Base-by-base conservation (phyloP, 768 basidiomycete species). In the Boletales sp. region DNA sequence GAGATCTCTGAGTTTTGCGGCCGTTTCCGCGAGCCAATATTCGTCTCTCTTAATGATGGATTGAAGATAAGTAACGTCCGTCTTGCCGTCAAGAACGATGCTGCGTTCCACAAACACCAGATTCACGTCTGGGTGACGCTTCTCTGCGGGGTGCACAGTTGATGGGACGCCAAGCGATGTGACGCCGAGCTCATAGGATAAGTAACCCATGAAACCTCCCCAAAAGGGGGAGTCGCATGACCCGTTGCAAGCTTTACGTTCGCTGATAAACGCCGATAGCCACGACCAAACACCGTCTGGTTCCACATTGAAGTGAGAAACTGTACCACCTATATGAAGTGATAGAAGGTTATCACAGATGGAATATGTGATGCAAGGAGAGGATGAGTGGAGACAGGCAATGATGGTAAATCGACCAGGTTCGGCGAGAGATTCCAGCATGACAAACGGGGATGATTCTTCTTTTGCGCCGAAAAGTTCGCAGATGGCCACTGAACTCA, bases 101-200 rank as follows among this genome's bases (percentile, higher is more conserved):
- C 86, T 89, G 46, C 89, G 81, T 57, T 90, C 87, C 10, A 90
- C 84, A 55, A 87, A 89, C 9, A 86, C 72, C 14, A 91, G 66
- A 48, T 87, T 87, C 34, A 88, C 75, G 65, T 91, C 90, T 2
- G 86, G 81, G 60, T 87, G 84, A 28, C 64, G 63, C 35, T 61
- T 68, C 41, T 61, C 64, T n/a, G 33, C 49, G 36, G 42, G 54
- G 50, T 18, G 33, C 49, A 63, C 58, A 34, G 65, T 68, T 25
- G 75, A 63, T 47, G 74, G 67, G 44, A 84, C 70, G 18, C 71
- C 63, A 21, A 90, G 66, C 8, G 80, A 73, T 39, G 77, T 68
- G 6, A 84, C 76, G 12, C 89, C 90, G 15, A 90, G 72, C 64
- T 91, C 90, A 60, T 92, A 93, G 57, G 86, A 87, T 51, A 92